phyloP scores from a whole-genome alignment of 2,329 filamentous ascomycete species.

The Cordyceps pruinosa region DNA sequence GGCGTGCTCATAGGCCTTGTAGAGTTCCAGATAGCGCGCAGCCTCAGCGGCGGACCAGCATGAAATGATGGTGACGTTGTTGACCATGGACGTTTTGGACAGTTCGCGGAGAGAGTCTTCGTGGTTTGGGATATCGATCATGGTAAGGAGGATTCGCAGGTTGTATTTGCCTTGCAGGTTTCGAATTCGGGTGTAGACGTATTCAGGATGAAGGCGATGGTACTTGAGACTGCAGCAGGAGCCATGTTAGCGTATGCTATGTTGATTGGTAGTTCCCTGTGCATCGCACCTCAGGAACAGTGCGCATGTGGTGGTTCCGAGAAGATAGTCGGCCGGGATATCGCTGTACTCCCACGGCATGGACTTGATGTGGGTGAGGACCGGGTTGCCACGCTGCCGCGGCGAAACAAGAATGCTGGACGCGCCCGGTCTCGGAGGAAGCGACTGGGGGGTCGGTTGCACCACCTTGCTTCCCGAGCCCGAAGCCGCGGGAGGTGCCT shows the following conservation, averaged over 20 bases:
- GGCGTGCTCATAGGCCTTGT: conserved; percentile 90
- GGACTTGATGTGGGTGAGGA: conserved; percentile 73
- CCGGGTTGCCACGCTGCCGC: conserved; percentile 90
- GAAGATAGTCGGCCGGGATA: conserved; percentile 88
- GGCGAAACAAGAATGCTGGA: conserved; percentile 85
- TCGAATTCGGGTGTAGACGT: conserved; percentile 90
- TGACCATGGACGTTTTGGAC: conserved; percentile 85
- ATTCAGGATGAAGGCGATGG: conserved; percentile 93
- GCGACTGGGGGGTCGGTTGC: conserved; percentile 83
- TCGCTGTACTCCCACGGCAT: conserved; percentile 96
- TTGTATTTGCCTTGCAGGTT: conserved; percentile 79
- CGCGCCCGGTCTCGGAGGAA: conserved; percentile 57
- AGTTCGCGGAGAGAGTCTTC: conserved; percentile 85
- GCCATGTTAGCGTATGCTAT: background rate
- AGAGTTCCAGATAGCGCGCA: conserved; percentile 86
- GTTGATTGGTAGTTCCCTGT: background rate
- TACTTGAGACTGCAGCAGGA: conserved; percentile 66
- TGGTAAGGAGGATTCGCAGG: conserved; percentile 75
- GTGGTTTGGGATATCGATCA: conserved; percentile 94
- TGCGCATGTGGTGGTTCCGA: conserved; percentile 81
- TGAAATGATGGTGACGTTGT: conserved; percentile 84
- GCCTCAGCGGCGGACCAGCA: conserved; percentile 95
- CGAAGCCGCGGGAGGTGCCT: conserved; percentile 30
- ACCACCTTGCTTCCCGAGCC: conserved; percentile 52
- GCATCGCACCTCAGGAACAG: conserved; percentile 65